phyloP scores from a whole-genome alignment of 2,329 filamentous ascomycete genomes.

The Colletotrichum shisoi region DNA sequence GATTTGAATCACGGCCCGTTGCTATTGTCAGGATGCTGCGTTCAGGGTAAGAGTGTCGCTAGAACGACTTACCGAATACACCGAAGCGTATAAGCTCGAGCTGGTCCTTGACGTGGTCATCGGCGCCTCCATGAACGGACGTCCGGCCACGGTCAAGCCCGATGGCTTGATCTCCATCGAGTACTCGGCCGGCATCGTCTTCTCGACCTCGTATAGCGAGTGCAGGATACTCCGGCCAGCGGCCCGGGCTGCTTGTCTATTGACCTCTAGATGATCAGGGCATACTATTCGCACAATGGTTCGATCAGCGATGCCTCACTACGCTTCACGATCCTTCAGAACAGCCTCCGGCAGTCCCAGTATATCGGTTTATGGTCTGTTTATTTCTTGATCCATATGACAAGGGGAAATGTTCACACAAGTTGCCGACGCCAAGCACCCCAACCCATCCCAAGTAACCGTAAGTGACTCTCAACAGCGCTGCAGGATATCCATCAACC shows the following conservation, averaged over 20 bases:
- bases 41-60: too few species aligned
- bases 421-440: too few species aligned
- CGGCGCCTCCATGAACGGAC: constrained; percentile 8
- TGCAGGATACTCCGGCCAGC: not conserved
- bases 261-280: not conserved
- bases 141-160: constrained; percentile 16
- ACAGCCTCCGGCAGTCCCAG: too few species aligned
- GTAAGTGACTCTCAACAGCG: too few species aligned
- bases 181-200: constrained; percentile 29
- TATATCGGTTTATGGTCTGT: too few species aligned
- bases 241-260: not conserved
- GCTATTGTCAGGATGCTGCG: not conserved
- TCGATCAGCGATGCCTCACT: not conserved
- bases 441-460: too few species aligned
- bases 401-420: too few species aligned
- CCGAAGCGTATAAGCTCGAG: constrained; percentile 19
- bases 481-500: too few species aligned
- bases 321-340: not conserved
- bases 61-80: constrained; percentile 18
- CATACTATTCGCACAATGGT: not conserved
- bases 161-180: constrained; percentile 19
- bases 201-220: constrained; percentile 26
- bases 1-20: constrained; percentile 23
- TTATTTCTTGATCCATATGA: too few species aligned
- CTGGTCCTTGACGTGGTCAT: constrained; percentile 16